Base-by-base conservation (phyloP, 2,329 filamentous ascomycete genomes). In the Septoria linicola region DNA sequence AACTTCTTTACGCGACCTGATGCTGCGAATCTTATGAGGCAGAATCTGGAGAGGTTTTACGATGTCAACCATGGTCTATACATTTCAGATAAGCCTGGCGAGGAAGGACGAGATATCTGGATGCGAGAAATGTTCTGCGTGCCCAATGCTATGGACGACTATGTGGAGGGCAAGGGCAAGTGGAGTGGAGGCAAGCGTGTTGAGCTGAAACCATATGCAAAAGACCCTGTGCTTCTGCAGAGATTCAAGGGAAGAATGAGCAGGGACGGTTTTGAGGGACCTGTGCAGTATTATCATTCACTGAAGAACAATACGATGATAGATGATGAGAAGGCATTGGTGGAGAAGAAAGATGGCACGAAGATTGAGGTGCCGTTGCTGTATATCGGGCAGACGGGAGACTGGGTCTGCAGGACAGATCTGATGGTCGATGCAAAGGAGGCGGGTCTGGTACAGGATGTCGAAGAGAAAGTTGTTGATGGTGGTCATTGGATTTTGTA, bases 261-360 rank as follows among this genome's bases (percentile, higher is more conserved):
- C 49, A 68, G 66, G 60, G 46, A 55, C 11, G 63, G 67, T 11
- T 42, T 65, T 16, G 66, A 72, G 39, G 51, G 47, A 1, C 66
- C 71, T 3, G 58, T 71, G 49, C 65, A 67, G 52, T 73, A 68
- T 61, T 75, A 74, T 51, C 61, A 64, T 39, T 63, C 65, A 0
- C 40, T 66, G 32, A 59, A 55, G 34, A 53, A 63, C 6, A 64
- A 65, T 39, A 60, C 61, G 1, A 64, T 62, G 58, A 32, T 65
- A 2, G 59, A 64, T 42, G 64, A 66, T 37, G 63, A 49, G 59
- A 55, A 35, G 41, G 39, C 7, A 21, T 39, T 48, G 55, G 59
- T 67, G 25, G 30, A 63, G 39, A 51, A 62, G 20, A 57, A 63
- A 23, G 55, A 55, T 19, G 67, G 68, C 13, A 63, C 59, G 20